Conservation (phyloP, 2,329 filamentous ascomycete genomes). For the Colletotrichum tanaceti region DNA sequence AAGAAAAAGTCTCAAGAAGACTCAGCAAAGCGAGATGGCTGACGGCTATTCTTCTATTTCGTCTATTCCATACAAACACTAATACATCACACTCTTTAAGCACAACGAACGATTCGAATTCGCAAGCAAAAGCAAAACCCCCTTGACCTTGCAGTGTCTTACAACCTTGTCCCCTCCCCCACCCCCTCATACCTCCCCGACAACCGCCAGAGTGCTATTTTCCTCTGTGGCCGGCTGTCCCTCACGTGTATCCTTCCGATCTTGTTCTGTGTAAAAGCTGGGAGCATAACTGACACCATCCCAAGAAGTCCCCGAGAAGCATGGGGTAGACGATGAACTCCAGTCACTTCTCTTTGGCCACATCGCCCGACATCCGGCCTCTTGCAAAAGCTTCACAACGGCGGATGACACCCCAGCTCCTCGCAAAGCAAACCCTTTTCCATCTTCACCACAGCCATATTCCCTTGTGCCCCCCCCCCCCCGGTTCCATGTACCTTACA, state of each 20-base stretch:
- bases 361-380: background rate
- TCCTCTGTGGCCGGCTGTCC: background rate
- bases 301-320: background rate
- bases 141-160: background rate
- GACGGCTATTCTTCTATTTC: background rate
- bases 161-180: background rate
- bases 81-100: background rate
- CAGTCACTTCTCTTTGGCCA: background rate
- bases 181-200: too few species aligned
- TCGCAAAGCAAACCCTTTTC: background rate
- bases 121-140: background rate
- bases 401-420: background rate
- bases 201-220: background rate
- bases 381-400: background rate
- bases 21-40: background rate
- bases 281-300: background rate
- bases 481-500: too few species aligned
- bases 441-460: background rate
- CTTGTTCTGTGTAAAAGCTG: too few species aligned
- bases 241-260: background rate
- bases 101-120: background rate
- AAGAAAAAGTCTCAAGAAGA: too few species aligned
- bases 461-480: background rate
- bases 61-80: background rate
- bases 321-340: background rate